Evolutionary conservation across 176 grass and related monocot genomes (phyloP), one percentile per base, ranked within the genome.

Genomic region (Aegilops longissima): DNA sequence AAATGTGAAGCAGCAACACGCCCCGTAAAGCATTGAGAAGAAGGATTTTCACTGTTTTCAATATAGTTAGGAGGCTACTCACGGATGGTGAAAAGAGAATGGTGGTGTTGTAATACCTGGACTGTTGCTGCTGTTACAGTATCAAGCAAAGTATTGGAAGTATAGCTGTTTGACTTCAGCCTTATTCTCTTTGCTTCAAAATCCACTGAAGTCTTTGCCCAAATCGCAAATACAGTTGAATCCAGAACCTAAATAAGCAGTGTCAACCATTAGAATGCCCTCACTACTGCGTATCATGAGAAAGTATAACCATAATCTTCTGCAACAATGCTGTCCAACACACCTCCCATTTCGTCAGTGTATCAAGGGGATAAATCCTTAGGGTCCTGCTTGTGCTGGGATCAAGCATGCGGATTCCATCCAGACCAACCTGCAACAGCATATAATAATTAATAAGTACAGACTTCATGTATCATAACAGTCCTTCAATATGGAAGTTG

Each of bases 361-460:
- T 96, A 82, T 99, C 97, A 14, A 99, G 94, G 12, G 94, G 85
- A 84, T 99, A 99, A 71, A 99, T 91, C 42, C 89, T 94, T 44
- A 94, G 75, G 31, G 83, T 96, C 86, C 94, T 93, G 82, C 79
- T 88, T 81, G 92, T 92, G 77, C 87, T 93, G 51, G 97, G 97
- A 92, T 99, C 97, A 75, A 99, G 92, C 94, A 99, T 99, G 61
- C 90, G 90, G 90, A 99, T 99, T 87, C 97, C 97, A 93, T 99
- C 97, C 73, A 99, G 89, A 70, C 97, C 97, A 90, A 99, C 86
- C 97, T 99, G 82, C 73, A 87, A 27, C 39, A 93, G 16, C 68
- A 87, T 14, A 87, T 16, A 59, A 21, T 59, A 59, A 21, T 59
- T 21, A 17, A 35, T 78, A 21, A 51, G 13, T 31, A 74, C 8